Percentiles rank a stretch among this genome's conserved stretches.
Evolutionary conservation across 2,329 filamentous ascomycete genomes (phyloP).

Genomic region (Colletotrichum lini): DNA sequence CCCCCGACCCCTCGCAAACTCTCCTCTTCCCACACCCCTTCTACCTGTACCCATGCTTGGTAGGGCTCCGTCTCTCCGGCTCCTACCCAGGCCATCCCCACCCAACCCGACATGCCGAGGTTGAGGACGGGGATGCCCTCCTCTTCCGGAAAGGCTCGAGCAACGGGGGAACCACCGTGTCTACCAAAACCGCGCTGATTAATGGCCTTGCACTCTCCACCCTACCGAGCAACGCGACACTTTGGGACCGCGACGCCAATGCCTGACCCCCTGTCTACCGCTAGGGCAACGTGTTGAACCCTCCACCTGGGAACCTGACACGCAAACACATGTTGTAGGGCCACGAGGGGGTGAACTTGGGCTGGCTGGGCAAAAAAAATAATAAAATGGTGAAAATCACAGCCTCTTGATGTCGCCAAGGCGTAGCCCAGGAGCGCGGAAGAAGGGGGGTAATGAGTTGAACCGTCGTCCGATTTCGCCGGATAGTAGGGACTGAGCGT

Average conservation of each 20-base stretch:
- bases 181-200: slow-evolving; percentile 26
- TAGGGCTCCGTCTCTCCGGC: neutral
- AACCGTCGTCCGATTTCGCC: neutral
- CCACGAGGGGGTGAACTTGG: neutral
- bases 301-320: slow-evolving; percentile 20
- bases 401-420: slow-evolving; percentile 2
- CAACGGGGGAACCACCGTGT: neutral
- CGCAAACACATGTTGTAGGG: slow-evolving; percentile 9
- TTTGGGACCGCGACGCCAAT: slow-evolving; percentile 24
- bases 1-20: neutral
- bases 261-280: slow-evolving; percentile 13
- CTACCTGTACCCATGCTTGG: neutral
- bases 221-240: slow-evolving; percentile 22
- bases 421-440: neutral
- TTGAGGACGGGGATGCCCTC: slow-evolving; percentile 30
- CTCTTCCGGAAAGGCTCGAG: slow-evolving; percentile 23
- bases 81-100: neutral
- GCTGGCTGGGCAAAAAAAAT: neutral
- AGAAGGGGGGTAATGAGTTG: neutral
- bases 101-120: slow-evolving; percentile 23
- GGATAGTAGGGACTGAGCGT: neutral
- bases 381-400: neutral
- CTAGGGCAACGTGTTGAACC: slow-evolving; percentile 24
- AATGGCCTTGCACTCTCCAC: slow-evolving; percentile 39
- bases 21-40: too few relatives aligned